Evolutionary conservation across 345 rosid species (phyloP).

Genomic region (Arabidopsis suecica): DNA sequence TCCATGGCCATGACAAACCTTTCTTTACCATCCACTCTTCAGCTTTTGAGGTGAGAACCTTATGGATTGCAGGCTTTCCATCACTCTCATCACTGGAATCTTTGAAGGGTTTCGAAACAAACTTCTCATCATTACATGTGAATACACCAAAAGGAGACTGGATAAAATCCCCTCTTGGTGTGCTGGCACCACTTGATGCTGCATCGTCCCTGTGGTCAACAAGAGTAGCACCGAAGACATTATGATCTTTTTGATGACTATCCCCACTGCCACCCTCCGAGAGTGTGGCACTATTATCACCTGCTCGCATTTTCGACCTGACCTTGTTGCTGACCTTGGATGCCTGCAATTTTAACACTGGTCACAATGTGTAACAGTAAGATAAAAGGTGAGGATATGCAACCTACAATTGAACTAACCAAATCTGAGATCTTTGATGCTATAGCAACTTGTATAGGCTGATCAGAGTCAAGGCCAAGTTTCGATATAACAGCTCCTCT

Average conservation of each 20-base stretch:
- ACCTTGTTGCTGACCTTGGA: constrained; percentile 84
- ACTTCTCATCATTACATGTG: constrained; percentile 60
- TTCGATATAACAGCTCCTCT: constrained; percentile 55
- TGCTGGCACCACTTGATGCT: constrained; percentile 85
- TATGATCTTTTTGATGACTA: constrained; percentile 71
- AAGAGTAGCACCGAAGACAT: constrained; percentile 55
- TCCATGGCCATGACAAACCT: constrained; percentile 97
- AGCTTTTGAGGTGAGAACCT: constrained; percentile 75
- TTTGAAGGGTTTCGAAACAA: constrained; percentile 51
- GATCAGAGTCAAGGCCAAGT: constrained; percentile 90
- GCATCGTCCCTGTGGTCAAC: constrained; percentile 82
- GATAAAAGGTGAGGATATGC: constrained; percentile 31
- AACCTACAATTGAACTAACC: constrained; percentile 61
- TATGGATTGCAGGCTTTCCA: constrained; percentile 72
- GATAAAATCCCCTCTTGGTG: constrained; percentile 78
- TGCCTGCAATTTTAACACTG: constrained; percentile 59
- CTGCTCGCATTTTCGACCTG: constrained; percentile 69
- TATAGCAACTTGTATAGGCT: constrained; percentile 86
- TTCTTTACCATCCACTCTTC: constrained; percentile 89
- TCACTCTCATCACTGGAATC: constrained; percentile 80
- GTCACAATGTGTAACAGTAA: constrained; percentile 44
- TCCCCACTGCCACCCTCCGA: constrained; percentile 85
- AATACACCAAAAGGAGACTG: constrained; percentile 67
- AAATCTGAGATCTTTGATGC: constrained; percentile 90
- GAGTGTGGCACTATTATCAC: constrained; percentile 56